Conservation (phyloP, 192 early-diverging fungal genomes). For the Coemansia sp. region DNA sequence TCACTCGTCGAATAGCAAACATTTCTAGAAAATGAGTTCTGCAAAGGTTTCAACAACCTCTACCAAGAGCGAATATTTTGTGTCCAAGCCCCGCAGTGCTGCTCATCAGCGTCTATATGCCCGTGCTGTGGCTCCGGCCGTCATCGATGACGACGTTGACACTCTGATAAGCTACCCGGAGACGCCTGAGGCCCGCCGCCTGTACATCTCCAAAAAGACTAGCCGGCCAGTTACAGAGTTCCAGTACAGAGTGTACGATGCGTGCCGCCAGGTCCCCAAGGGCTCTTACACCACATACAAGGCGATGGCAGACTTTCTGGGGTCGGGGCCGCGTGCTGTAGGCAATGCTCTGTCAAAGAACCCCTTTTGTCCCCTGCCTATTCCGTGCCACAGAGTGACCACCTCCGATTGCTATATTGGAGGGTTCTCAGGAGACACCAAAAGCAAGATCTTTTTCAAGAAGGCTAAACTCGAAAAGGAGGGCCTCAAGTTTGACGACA, state of each 20-base stretch:
- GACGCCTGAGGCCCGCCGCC: conserved; percentile 42
- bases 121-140: conserved; percentile 28
- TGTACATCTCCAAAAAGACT: conserved; percentile 59
- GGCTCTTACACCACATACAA: conserved; percentile 72
- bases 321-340: conserved; percentile 64
- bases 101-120: conserved; percentile 37
- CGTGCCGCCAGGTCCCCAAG: conserved; percentile 62
- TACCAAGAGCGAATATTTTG: conserved; percentile 26
- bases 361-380: conserved; percentile 67
- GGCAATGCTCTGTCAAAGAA: conserved; percentile 68
- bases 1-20: background rate
- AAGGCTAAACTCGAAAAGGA: conserved; percentile 66
- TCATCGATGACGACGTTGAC: conserved; percentile 53
- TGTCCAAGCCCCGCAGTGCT: conserved; percentile 21
- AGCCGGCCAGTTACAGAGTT: conserved; percentile 64
- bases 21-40: background rate
- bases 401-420: conserved; percentile 65
- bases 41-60: conserved; percentile 15
- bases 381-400: conserved; percentile 73
- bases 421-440: conserved; percentile 66
- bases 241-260: conserved; percentile 73
- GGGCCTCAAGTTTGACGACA: conserved; percentile 62
- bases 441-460: conserved; percentile 65
- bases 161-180: conserved; percentile 55
- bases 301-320: conserved; percentile 60